phyloP scores from a whole-genome alignment of 1,284 basidiomycete genomes.

The Filobasidium uniguttulatum region DNA sequence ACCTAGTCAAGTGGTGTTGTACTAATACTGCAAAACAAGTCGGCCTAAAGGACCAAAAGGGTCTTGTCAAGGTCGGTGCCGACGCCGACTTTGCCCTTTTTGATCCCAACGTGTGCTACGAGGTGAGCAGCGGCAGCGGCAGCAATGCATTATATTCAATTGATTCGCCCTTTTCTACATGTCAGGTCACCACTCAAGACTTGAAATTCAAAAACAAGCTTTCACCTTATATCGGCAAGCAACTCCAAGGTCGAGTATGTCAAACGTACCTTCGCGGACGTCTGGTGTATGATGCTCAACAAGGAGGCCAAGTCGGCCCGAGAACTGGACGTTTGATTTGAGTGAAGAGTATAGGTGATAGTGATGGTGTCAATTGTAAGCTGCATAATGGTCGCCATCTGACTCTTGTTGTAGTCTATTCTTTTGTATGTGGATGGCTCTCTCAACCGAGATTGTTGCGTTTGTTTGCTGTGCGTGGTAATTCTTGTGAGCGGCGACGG shows the following conservation, averaged over 20 bases:
- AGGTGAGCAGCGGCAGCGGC: slow-evolving; percentile 39
- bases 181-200: slow-evolving; percentile 54
- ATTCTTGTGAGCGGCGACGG: too few relatives aligned
- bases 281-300: slow-evolving; percentile 46
- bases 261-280: slow-evolving; percentile 62
- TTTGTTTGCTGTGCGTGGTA: too few relatives aligned
- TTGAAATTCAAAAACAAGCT: slow-evolving; percentile 85
- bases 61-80: slow-evolving; percentile 52
- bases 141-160: background rate
- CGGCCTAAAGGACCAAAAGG: slow-evolving; percentile 55
- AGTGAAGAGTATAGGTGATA: too few relatives aligned
- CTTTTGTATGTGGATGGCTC: too few relatives aligned
- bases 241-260: slow-evolving; percentile 54
- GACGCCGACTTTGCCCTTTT: slow-evolving; percentile 79
- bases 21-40: slow-evolving; percentile 60
- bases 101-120: slow-evolving; percentile 52
- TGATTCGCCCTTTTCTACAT: background rate
- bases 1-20: slow-evolving; percentile 62
- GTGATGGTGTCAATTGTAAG: too few relatives aligned
- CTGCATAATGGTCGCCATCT: too few relatives aligned
- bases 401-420: too few relatives aligned
- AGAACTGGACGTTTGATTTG: slow-evolving; percentile 12
- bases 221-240: slow-evolving; percentile 67
- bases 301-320: slow-evolving; percentile 3
- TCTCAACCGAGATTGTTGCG: too few relatives aligned